Percentiles rank a stretch among this genome's conserved stretches.
phyloP scores from a whole-genome alignment of 257 asterid species.

The Euphrasia confusa region DNA sequence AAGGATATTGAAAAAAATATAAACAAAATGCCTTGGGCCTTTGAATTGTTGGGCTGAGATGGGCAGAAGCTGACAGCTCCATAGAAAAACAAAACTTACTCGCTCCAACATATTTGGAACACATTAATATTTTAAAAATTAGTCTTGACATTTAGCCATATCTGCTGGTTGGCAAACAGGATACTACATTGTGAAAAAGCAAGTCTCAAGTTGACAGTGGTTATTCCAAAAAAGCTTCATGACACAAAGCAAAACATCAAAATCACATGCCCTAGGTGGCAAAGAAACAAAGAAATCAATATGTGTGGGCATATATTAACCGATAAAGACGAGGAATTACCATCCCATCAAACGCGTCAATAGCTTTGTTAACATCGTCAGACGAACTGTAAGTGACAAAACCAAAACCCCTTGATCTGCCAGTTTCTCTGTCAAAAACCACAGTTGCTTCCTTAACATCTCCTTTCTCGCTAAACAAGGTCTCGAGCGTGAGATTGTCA shows the following conservation, averaged over 20 bases:
- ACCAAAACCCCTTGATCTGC: conserved; percentile 91
- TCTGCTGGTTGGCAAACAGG: too few species aligned
- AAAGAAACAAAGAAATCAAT: background rate
- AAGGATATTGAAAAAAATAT: background rate
- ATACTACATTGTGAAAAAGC: too few species aligned
- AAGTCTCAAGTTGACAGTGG: too few species aligned
- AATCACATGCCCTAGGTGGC: background rate
- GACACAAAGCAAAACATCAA: background rate
- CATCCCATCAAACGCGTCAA: conserved; percentile 57
- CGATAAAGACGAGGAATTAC: conserved; percentile 31
- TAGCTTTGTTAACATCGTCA: conserved; percentile 65
- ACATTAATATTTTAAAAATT: too few species aligned
- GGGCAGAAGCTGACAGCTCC: too few species aligned
- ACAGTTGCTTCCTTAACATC: conserved; percentile 79
- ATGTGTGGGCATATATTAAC: background rate
- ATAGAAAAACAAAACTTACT: too few species aligned
- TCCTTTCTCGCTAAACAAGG: conserved; percentile 73
- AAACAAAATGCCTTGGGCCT: background rate
- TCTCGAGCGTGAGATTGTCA: conserved; percentile 61
- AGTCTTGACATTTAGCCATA: too few species aligned
- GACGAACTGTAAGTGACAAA: conserved; percentile 69
- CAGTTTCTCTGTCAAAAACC: conserved; percentile 78
- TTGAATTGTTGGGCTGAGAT: too few species aligned
- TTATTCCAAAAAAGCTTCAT: background rate
- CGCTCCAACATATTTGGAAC: too few species aligned